Conservation (phyloP, 805 yeast genomes). For the Cyberlindnera xylosilytica region DNA sequence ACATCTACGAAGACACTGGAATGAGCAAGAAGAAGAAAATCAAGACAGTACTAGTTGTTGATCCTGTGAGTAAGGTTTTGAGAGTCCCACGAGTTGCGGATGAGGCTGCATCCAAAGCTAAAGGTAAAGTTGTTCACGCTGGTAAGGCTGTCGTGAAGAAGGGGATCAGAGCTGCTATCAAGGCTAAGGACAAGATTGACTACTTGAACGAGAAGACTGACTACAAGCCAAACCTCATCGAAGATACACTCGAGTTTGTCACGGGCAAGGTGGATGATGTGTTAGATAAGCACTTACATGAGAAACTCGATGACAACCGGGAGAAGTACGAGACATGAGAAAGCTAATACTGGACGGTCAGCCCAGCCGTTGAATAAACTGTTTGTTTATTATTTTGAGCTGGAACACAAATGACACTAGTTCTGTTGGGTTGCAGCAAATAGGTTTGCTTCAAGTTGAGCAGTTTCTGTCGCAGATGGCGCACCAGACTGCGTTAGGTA, state of each 20-base stretch:
- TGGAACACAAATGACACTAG: neutral
- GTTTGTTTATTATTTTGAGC: too few species aligned
- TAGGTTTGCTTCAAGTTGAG: conserved; percentile 24
- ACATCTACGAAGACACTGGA: conserved; percentile 1
- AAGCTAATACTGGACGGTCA: too few species aligned
- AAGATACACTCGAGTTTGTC: conserved; percentile 5
- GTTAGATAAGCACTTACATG: neutral
- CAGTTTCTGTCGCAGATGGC: conserved; percentile 16
- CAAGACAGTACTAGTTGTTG: neutral
- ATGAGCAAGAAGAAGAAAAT: conserved; percentile 7
- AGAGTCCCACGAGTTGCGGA: conserved; percentile 7
- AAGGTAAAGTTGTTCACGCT: neutral
- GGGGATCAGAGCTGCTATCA: conserved; percentile 1
- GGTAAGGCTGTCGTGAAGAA: conserved; percentile 5
- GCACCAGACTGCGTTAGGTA: too few species aligned
- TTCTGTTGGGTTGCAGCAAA: conserved; percentile 15
- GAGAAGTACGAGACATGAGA: too few species aligned
- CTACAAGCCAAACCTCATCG: conserved; percentile 4
- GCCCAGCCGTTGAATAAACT: too few species aligned
- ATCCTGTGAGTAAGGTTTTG: conserved; percentile 4
- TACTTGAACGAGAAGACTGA: conserved; percentile 7
- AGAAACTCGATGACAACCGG: neutral
- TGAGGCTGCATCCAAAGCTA: neutral
- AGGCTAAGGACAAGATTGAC: conserved; percentile 3
- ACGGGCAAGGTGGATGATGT: conserved; percentile 4